A percentile compares a stretch with the other conserved stretches of the same genome.
phyloP scores from a whole-genome alignment of 2,329 filamentous ascomycete species.

The Neobulgaria alba region DNA sequence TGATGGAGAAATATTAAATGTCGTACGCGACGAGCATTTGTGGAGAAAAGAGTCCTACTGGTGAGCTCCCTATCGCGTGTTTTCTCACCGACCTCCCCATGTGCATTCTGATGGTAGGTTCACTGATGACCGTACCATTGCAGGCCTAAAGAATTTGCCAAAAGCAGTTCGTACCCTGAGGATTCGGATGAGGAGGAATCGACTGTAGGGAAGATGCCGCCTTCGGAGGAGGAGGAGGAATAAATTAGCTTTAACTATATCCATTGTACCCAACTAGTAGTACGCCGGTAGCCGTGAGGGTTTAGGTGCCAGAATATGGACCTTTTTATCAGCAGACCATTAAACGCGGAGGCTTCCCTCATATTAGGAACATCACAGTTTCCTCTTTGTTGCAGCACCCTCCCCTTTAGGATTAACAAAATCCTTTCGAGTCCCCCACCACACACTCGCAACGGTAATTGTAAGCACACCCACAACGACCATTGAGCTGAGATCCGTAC shows the following conservation, averaged over 20 bases:
- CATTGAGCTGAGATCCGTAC: conserved; percentile 52
- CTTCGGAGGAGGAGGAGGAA: conserved; percentile 65
- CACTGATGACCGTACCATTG: conserved; percentile 4
- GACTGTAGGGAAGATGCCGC: conserved; percentile 76
- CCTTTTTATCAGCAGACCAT: too few species aligned
- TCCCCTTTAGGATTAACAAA: conserved; percentile 22
- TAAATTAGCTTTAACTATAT: conserved; percentile 14
- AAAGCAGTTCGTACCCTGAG: conserved; percentile 49
- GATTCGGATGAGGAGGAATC: conserved; percentile 69
- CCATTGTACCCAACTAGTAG: too few species aligned
- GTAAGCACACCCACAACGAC: conserved; percentile 65
- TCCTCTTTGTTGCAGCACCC: conserved; percentile 19
- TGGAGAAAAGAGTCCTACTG: conserved; percentile 90
- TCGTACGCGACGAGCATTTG: conserved; percentile 81
- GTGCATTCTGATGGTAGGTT: not conserved
- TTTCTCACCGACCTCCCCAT: not conserved
- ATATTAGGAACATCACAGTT: conserved; percentile 11
- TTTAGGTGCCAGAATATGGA: too few species aligned
- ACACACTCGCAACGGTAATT: conserved; percentile 44
- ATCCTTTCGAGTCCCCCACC: conserved; percentile 30
- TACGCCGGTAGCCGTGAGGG: too few species aligned
- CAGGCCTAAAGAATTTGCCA: conserved; percentile 75
- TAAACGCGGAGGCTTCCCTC: not conserved
- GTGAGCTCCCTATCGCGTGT: conserved; percentile 35
- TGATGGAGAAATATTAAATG: conserved; percentile 82